Percentiles rank a stretch among this genome's conserved stretches.
phyloP scores from a whole-genome alignment of 805 yeast species.

The Brettanomyces bruxellensis region DNA sequence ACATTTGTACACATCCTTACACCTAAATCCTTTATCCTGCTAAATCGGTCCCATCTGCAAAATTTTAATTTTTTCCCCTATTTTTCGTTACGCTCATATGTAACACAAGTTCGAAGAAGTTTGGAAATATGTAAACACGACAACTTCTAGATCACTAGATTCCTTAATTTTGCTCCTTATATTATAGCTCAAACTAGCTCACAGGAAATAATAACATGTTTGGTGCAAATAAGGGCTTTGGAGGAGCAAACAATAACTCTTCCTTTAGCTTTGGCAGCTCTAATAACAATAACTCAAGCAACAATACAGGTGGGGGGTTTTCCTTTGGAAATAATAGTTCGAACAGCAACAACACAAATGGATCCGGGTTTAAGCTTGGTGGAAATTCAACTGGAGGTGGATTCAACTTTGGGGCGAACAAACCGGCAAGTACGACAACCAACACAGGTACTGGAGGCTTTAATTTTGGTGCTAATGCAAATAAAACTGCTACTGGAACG shows the following conservation, averaged over 20 bases:
- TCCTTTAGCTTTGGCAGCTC: not conserved
- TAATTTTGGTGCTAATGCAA: slow-evolving; percentile 9
- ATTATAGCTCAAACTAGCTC: too few relatives aligned
- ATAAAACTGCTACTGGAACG: not conserved
- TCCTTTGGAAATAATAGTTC: slow-evolving; percentile 2
- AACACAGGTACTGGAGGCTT: slow-evolving; percentile 8
- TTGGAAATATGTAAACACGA: too few relatives aligned
- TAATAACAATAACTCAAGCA: not conserved
- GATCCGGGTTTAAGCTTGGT: not conserved
- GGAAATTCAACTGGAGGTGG: not conserved
- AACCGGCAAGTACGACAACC: not conserved
- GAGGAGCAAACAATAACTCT: not conserved
- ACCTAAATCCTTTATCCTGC: too few relatives aligned
- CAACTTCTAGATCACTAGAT: too few relatives aligned
- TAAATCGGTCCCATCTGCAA: not conserved
- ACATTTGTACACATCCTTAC: too few relatives aligned
- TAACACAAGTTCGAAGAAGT: too few relatives aligned
- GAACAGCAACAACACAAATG: not conserved
- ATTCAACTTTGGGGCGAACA: slow-evolving; percentile 4
- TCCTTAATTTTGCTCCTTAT: too few relatives aligned
- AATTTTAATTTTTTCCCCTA: not conserved
- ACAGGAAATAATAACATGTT: not conserved
- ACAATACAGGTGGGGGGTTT: not conserved
- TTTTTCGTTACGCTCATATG: not conserved
- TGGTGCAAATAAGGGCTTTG: not conserved